A percentile compares a stretch with the other conserved stretches of the same genome.
Conservation (phyloP, 768 basidiomycete species). For the Cantharellus cinnabarinus region DNA sequence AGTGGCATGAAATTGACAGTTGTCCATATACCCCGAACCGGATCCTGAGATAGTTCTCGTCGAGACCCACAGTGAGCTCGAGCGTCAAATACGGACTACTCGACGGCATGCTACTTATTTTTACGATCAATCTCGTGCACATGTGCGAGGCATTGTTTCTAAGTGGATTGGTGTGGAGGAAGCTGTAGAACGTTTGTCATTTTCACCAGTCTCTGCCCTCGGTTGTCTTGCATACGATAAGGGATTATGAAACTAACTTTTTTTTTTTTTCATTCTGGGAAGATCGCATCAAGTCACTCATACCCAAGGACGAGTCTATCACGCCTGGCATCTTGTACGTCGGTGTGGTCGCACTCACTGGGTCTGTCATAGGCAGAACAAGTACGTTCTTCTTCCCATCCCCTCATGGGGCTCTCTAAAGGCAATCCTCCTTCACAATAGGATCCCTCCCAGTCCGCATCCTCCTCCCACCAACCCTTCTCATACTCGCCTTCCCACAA, state of each 20-base stretch:
- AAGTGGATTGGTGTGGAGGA: slow-evolving; percentile 77
- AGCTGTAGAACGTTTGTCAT: slow-evolving; percentile 53
- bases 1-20: slow-evolving; percentile 24
- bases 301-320: slow-evolving; percentile 61
- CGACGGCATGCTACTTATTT: slow-evolving; percentile 38
- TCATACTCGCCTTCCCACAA: slow-evolving; percentile 48
- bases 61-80: slow-evolving; percentile 53
- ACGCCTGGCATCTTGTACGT: slow-evolving; percentile 84
- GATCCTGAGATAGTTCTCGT: slow-evolving; percentile 47
- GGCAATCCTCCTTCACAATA: slow-evolving; percentile 38
- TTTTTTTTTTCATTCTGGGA: background rate
- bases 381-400: slow-evolving; percentile 18
- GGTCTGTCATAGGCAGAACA: slow-evolving; percentile 69
- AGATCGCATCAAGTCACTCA: slow-evolving; percentile 44
- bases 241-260: background rate
- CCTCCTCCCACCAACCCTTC: slow-evolving; percentile 54
- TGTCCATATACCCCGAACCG: slow-evolving; percentile 59
- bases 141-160: slow-evolving; percentile 52
- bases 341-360: slow-evolving; percentile 70
- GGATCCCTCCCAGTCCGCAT: slow-evolving; percentile 39
- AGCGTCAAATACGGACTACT: slow-evolving; percentile 51
- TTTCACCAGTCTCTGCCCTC: background rate
- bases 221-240: background rate
- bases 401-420: slow-evolving; percentile 26
- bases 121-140: slow-evolving; percentile 35